Base-by-base conservation (phyloP, 73 alveolate genomes). In the Paramecium octaurelia region DNA sequence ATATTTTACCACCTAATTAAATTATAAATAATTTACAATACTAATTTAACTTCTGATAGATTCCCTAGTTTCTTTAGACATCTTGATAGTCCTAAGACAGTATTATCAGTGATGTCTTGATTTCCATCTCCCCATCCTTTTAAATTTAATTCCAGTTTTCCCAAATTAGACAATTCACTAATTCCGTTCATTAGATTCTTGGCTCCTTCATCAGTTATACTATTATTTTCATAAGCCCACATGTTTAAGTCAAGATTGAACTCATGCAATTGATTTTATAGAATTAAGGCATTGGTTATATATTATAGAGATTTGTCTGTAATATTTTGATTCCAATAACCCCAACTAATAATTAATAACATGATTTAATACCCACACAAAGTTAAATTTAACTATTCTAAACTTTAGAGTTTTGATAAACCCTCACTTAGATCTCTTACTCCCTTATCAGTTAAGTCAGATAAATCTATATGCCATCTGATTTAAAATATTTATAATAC, bases 101-200 rank as follows among this genome's bases (percentile, higher is more conserved):
- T 80, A 12, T 40, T 43, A 44, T 80, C 91, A 31, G 91, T 80
- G 75, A 80, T 40, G 10, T 23, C 31, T 48, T 44, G 23, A 46
- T 80, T 80, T 24, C 76, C 46, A 46, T 80, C 91, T 12, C 91
- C 91, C 91, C 91, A 80, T 7, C 91, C 91, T 43, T 80, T 80
- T 64, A 80, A 14, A 80, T 80, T 80, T 21, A 80, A 23, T 80
- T 80, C 91, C 29, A 80, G 27, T 8, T 80, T 80, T n/a, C 91
- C 91, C 27, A 80, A 80, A 31, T 80, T 44, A 20, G 27, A n/a
- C 14, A 80, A 35, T 46, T 3, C 4, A 20, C 76, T 35, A 12
- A 80, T 43, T 44, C 91, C 91, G 46, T 80, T 35, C 43, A 80
- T 23, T 44, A 80, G 18, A 21, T 23, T 43, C 16, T 24, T 40